Percentiles rank a stretch among this genome's conserved stretches.
Conservation (phyloP, 495 filamentous ascomycete species). For the Lichina pygmaea region DNA sequence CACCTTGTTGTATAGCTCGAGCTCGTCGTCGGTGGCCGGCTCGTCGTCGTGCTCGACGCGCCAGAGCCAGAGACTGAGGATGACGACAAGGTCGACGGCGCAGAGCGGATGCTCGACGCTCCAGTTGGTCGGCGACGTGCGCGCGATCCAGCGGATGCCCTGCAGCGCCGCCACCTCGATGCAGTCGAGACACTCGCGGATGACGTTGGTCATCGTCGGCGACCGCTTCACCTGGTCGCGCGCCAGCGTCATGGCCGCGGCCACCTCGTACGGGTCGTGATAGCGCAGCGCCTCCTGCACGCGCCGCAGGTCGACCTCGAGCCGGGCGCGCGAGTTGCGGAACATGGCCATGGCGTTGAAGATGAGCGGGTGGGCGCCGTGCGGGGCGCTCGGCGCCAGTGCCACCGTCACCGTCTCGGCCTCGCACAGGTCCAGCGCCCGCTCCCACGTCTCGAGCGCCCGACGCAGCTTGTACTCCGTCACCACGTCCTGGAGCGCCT, state of each 20-base stretch:
- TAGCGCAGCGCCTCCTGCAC: slow-evolving; percentile 94
- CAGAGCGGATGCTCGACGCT: slow-evolving; percentile 95
- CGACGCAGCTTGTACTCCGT: slow-evolving; percentile 95
- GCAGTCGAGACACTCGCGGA: slow-evolving; percentile 92
- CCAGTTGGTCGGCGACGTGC: slow-evolving; percentile 94
- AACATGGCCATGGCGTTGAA: slow-evolving; percentile 98
- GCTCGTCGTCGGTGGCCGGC: slow-evolving; percentile 40
- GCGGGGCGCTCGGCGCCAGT: slow-evolving; percentile 76
- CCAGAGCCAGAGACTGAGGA: slow-evolving; percentile 93
- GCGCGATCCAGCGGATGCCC: slow-evolving; percentile 92
- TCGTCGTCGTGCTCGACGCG: slow-evolving; percentile 98
- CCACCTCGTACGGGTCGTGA: slow-evolving; percentile 90
- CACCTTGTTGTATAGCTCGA: slow-evolving; percentile 87
- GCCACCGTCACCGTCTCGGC: slow-evolving; percentile 47
- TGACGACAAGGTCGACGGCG: slow-evolving; percentile 94
- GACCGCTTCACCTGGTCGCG: slow-evolving; percentile 82
- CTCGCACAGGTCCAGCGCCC: slow-evolving; percentile 79
- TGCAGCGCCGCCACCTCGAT: slow-evolving; percentile 87
- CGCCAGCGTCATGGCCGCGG: slow-evolving; percentile 82
- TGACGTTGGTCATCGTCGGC: slow-evolving; percentile 93
- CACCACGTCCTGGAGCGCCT: slow-evolving; percentile 85
- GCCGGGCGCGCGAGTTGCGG: slow-evolving; percentile 72
- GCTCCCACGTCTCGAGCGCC: slow-evolving; percentile 94
- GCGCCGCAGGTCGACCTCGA: slow-evolving; percentile 83
- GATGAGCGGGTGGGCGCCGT: slow-evolving; percentile 92